Evolutionary conservation across 2,329 filamentous ascomycete genomes (phyloP).

Genomic region (Sphaerulina vaccinii): DNA sequence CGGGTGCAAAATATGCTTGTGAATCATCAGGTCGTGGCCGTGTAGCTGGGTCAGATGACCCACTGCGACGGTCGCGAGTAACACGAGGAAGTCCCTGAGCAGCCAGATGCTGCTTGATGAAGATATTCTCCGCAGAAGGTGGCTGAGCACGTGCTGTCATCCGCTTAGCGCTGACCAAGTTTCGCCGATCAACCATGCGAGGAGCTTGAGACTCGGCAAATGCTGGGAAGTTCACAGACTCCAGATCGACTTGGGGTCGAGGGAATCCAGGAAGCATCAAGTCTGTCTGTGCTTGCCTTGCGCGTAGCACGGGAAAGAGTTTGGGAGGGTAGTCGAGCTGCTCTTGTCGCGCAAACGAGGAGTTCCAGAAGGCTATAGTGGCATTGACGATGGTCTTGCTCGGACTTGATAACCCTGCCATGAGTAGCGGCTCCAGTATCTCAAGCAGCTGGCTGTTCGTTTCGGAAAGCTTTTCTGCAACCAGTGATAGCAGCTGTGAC

Average conservation of each 20-base stretch:
- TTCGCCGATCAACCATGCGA: slow-evolving; percentile 1
- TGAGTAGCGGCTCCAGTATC: slow-evolving; percentile 52
- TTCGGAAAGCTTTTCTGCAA: slow-evolving; percentile 57
- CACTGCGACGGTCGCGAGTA: background rate
- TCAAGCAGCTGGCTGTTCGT: slow-evolving; percentile 58
- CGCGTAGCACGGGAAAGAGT: slow-evolving; percentile 62
- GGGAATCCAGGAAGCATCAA: slow-evolving; percentile 50
- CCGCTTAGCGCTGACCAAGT: background rate
- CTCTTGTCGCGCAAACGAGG: slow-evolving; percentile 61
- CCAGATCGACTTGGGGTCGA: background rate
- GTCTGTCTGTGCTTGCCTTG: slow-evolving; percentile 57
- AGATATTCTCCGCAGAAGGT: slow-evolving; percentile 17
- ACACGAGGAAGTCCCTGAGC: slow-evolving; percentile 16
- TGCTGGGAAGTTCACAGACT: background rate
- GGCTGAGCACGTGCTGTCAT: background rate
- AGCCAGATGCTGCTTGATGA: slow-evolving; percentile 27
- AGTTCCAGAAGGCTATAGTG: slow-evolving; percentile 67
- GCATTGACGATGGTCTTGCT: slow-evolving; percentile 51
- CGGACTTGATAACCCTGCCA: slow-evolving; percentile 54
- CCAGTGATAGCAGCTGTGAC: slow-evolving; percentile 48
- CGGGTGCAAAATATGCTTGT: slow-evolving; percentile 72
- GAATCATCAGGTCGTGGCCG: slow-evolving; percentile 76
- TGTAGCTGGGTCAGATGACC: background rate
- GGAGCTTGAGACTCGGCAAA: background rate
- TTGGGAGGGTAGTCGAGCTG: slow-evolving; percentile 63